These are phyloP conservation scores for Lichtheimia hyalospora DNA, from an alignment of 371 early-diverging fungal species.

Conservation along the genomic window DNA sequence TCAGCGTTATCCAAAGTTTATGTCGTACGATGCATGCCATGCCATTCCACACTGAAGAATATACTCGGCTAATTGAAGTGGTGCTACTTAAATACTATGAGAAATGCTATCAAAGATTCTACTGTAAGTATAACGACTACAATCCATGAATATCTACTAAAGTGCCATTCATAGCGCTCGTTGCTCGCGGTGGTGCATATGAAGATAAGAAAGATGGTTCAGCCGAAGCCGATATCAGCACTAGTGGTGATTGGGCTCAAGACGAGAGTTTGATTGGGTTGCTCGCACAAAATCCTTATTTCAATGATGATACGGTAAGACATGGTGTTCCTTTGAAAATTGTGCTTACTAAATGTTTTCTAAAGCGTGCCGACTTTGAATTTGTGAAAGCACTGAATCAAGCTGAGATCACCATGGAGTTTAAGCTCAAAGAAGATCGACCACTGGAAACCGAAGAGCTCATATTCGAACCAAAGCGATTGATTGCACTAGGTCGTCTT, in stretches of 20 bases:
- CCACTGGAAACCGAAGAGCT: slow-evolving; percentile 79
- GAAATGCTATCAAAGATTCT: slow-evolving; percentile 70
- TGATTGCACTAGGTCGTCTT: slow-evolving; percentile 73
- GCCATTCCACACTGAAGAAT: slow-evolving; percentile 79
- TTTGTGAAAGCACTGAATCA: slow-evolving; percentile 43
- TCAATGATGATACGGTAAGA: slow-evolving; percentile 47
- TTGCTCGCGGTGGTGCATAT: slow-evolving; percentile 51
- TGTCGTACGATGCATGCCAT: slow-evolving; percentile 70
- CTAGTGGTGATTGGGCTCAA: slow-evolving; percentile 83
- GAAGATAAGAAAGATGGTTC: slow-evolving; percentile 36
- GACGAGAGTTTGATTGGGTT: slow-evolving; percentile 68
- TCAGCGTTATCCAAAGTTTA: slow-evolving; percentile 65
- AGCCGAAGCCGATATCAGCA: slow-evolving; percentile 39
- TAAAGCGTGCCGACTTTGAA: slow-evolving; percentile 33
- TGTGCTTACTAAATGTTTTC: slow-evolving; percentile 1
- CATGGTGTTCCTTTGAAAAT: neutral
- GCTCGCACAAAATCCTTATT: slow-evolving; percentile 65
- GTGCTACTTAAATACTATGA: slow-evolving; percentile 77
- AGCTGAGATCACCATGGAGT: slow-evolving; percentile 75
- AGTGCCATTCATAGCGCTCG: slow-evolving; percentile 35
- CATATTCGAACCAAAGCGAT: slow-evolving; percentile 78
- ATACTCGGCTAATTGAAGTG: slow-evolving; percentile 75
- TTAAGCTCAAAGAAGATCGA: slow-evolving; percentile 79
- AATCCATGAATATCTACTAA: neutral
- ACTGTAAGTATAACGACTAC: slow-evolving; percentile 36